These are phyloP conservation scores for Endoconidiophora laricicola DNA, from an alignment of 2,329 filamentous ascomycete genomes.

Conservation along the genomic window DNA sequence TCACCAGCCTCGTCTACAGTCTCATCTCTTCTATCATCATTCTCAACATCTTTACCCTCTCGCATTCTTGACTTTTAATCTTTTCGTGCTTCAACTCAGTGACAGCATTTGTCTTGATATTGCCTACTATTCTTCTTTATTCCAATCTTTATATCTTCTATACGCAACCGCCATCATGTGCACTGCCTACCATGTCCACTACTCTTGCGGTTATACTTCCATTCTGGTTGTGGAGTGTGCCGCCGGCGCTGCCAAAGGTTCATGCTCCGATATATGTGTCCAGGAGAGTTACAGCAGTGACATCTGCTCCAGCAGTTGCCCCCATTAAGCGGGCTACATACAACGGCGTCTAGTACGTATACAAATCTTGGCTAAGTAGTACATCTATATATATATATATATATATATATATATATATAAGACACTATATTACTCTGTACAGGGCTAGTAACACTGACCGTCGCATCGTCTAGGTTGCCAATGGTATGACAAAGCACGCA, in stretches of 20 bases:
- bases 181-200: slow-evolving; percentile 4
- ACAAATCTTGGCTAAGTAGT: no score
- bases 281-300: background rate
- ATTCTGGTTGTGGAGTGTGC: slow-evolving; percentile 1
- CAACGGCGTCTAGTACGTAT: no score
- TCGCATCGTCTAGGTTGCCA: no score
- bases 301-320: background rate
- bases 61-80: background rate
- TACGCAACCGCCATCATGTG: slow-evolving; percentile 1
- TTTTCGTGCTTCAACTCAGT: no score
- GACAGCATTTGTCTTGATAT: no score
- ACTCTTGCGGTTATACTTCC: slow-evolving; percentile 6
- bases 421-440: no score
- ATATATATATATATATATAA: no score
- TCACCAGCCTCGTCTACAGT: slow-evolving; percentile 1
- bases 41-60: background rate
- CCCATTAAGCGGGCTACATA: background rate
- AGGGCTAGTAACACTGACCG: no score
- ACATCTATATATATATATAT: no score
- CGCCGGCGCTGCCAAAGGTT: background rate
- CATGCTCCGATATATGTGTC: background rate
- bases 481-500: no score
- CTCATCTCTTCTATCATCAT: background rate
- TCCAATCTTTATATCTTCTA: background rate
- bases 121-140: background rate